A percentile compares a stretch with the other conserved stretches of the same genome.
These are phyloP conservation scores for Ligustrum vulgare DNA, from an alignment of 257 asterid genomes.

Conservation along the genomic window DNA sequence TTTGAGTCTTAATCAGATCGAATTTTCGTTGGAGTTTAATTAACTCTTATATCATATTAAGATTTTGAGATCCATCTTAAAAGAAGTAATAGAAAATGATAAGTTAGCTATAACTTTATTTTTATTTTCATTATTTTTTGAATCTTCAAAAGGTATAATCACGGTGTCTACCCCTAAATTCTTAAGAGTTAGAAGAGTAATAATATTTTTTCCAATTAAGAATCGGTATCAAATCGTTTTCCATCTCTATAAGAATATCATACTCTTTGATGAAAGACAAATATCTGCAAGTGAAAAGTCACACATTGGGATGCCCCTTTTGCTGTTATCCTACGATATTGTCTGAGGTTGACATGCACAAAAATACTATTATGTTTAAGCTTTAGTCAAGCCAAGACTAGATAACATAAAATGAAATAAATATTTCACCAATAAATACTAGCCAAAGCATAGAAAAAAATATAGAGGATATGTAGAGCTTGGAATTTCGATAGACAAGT, in stretches of 20 bases:
- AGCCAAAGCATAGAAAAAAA: background rate
- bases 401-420: background rate
- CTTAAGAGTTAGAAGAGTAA: too few species aligned
- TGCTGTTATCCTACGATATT: background rate
- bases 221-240: background rate
- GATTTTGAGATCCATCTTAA: too few species aligned
- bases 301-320: background rate
- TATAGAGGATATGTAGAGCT: background rate
- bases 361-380: slow-evolving; percentile 5
- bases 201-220: background rate
- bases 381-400: slow-evolving; percentile 2
- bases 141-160: background rate
- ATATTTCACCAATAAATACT: background rate
- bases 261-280: background rate
- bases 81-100: too few species aligned
- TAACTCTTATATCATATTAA: too few species aligned
- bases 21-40: too few species aligned
- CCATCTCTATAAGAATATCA: background rate
- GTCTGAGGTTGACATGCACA: slow-evolving; percentile 12
- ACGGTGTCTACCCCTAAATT: too few species aligned
- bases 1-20: too few species aligned
- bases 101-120: too few species aligned
- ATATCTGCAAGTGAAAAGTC: background rate
- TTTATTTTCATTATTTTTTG: too few species aligned
- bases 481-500: slow-evolving; percentile 13